A percentile compares a stretch with the other conserved stretches of the same genome.
These are phyloP conservation scores for Nicotiana sylvestris DNA, from an alignment of 257 asterid species.

Conservation along the genomic window DNA sequence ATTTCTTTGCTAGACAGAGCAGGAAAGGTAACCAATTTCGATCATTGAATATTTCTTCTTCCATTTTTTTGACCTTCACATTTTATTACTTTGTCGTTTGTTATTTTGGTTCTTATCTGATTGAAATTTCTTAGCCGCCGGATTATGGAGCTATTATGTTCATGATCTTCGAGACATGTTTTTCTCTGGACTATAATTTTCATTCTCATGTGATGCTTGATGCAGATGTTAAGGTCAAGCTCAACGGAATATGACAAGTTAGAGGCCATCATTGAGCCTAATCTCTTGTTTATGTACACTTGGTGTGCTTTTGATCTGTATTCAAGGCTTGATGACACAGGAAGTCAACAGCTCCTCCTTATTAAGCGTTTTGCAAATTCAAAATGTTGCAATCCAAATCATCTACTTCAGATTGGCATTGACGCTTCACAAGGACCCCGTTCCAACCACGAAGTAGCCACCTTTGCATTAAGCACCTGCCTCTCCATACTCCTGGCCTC, in stretches of 20 bases:
- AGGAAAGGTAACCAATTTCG: constrained; percentile 60
- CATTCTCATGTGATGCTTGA: constrained; percentile 8
- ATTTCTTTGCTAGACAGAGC: constrained; percentile 67
- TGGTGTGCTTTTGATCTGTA: constrained; percentile 76
- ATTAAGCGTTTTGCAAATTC: constrained; percentile 57
- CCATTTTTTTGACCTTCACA: background rate
- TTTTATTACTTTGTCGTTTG: background rate
- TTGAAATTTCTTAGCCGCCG: background rate
- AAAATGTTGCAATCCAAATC: constrained; percentile 55
- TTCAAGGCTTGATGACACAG: constrained; percentile 61
- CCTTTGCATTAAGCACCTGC: constrained; percentile 58
- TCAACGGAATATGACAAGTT: constrained; percentile 37
- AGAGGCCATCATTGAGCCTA: constrained; percentile 38
- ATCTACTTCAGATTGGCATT: constrained; percentile 74
- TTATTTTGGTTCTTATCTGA: background rate
- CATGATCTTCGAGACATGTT: background rate
- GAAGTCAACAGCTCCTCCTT: constrained; percentile 60
- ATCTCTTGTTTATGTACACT: constrained; percentile 65
- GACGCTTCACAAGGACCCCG: constrained; percentile 79
- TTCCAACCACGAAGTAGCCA: constrained; percentile 70
- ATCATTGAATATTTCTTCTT: background rate
- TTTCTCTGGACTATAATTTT: constrained; percentile 3
- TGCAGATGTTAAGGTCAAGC: constrained; percentile 60
- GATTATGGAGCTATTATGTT: background rate
- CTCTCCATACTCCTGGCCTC: constrained; percentile 65